Conservation (phyloP, 306 rosid genomes). For the Oemleria cerasiformis region DNA sequence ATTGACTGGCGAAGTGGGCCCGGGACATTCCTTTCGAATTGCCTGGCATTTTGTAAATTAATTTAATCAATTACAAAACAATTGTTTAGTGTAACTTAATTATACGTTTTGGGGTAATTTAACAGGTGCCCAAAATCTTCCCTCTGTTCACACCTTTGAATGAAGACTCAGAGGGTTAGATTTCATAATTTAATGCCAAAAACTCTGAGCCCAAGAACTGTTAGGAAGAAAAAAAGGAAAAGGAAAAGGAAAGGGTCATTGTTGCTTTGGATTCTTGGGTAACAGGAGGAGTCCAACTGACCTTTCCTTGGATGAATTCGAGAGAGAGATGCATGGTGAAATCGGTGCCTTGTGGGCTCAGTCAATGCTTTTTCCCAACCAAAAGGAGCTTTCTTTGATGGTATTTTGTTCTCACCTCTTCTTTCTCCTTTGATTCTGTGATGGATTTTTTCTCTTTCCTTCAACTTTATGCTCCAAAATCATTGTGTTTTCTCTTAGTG, state of each 20-base stretch:
- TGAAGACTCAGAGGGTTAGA: constrained; percentile 32
- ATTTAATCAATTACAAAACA: not conserved
- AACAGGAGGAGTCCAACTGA: constrained; percentile 41
- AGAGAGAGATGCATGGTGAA: constrained; percentile 34
- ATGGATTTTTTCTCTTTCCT: constrained; percentile 40
- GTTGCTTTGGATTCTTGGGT: constrained; percentile 72
- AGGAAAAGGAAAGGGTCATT: constrained; percentile 23
- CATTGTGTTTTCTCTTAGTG: constrained; percentile 31
- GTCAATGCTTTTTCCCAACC: constrained; percentile 31
- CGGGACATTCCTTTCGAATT: constrained; percentile 15
- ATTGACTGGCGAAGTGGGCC: constrained; percentile 25
- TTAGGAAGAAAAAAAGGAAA: constrained; percentile 27
- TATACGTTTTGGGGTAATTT: not conserved
- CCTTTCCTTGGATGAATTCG: constrained; percentile 40
- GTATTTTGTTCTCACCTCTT: constrained; percentile 24
- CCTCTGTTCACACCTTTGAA: constrained; percentile 34
- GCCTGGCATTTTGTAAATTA: not conserved
- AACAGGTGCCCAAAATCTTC: constrained; percentile 14
- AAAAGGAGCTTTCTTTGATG: constrained; percentile 50
- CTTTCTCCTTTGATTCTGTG: constrained; percentile 19
- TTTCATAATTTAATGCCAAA: constrained; percentile 49
- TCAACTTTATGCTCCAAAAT: constrained; percentile 34
- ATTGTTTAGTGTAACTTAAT: not conserved
- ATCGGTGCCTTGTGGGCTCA: constrained; percentile 75
- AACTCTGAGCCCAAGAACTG: constrained; percentile 12